phyloP scores from a whole-genome alignment of 495 filamentous ascomycete species.

The Neurospora africana region DNA sequence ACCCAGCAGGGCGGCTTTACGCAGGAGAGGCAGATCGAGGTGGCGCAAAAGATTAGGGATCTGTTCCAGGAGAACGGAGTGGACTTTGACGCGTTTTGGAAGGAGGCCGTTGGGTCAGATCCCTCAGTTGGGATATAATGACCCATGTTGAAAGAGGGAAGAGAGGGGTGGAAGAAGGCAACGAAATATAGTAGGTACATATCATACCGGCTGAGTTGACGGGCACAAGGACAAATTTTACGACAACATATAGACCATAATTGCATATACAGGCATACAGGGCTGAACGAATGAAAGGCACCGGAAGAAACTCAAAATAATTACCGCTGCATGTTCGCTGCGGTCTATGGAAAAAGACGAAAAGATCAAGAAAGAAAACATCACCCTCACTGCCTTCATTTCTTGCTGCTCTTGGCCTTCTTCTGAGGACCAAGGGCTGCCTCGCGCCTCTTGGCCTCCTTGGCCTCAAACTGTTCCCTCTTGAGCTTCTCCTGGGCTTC shows the following conservation, averaged over 20 bases:
- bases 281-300: not conserved
- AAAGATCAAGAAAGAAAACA: not conserved
- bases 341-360: slow-evolving; percentile 3
- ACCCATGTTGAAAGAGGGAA: not conserved
- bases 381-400: slow-evolving; percentile 10
- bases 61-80: slow-evolving; percentile 61
- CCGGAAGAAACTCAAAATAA: not conserved
- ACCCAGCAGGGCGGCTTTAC: slow-evolving; percentile 64
- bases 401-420: slow-evolving; percentile 22
- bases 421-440: slow-evolving; percentile 29
- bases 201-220: not conserved
- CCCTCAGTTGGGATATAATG: slow-evolving; percentile 17
- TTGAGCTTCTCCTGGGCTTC: slow-evolving; percentile 47
- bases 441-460: slow-evolving; percentile 59
- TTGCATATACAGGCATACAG: not conserved
- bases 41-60: slow-evolving; percentile 50
- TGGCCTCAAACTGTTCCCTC: slow-evolving; percentile 39
- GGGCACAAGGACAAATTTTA: not conserved
- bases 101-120: slow-evolving; percentile 57
- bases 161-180: not conserved
- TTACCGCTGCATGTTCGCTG: not conserved
- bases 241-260: slow-evolving; percentile 6
- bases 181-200: not conserved
- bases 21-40: slow-evolving; percentile 51
- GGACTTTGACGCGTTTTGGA: slow-evolving; percentile 69